Evolutionary conservation across 805 yeast genomes (phyloP), one percentile per base, ranked within the genome.

Genomic region (Barnettozyma botsteinii): DNA sequence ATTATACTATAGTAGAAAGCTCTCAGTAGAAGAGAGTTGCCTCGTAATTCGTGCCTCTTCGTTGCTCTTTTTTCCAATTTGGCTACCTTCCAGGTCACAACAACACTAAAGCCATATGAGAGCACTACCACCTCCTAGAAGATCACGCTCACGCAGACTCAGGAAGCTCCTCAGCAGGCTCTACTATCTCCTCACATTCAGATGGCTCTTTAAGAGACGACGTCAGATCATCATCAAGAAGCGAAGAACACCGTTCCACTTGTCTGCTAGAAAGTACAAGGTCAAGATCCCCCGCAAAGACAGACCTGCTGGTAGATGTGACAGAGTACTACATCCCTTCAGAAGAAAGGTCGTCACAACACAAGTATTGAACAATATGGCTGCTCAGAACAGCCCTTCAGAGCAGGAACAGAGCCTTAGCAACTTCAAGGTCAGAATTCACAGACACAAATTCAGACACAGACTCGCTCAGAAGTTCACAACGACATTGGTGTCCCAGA

Each of bases 121-220:
- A 41, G 46, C 59, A 1, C 47, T 55, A 5, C 60, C 60, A 21
- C 51, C 45, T 5, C 60, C 60, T 27, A 35, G 60, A 28, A 37
- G 34, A 11, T 55, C 60, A n/a, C 37, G 57, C 2, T 5, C 45
- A 1, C 40, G 60, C n/a, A 15, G 36, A 6, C 27, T 55, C 21
- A 38, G 39, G 30, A 37, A 44, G 13, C 20, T 54, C 8, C 35
- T 54, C 18, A 41, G 35, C 10, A 35, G 30, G n/a, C 9, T 55
- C 4, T 51, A 51, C 38, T 15, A 19, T 5, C 6, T 51, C 2
- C 24, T 52, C 14, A 44, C 57, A 3, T 33, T 55, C 6, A 38
- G 43, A 30, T 52, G 46, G 34, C 37, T 55, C 30, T 38, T 37
- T 23, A 39, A 32, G 8, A 36, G 42, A 12, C 30, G 35, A 5